Percentiles rank a stretch among this genome's conserved stretches.
Conservation (phyloP, 768 basidiomycete species). For the Trichaptum fuscoviolaceum region DNA sequence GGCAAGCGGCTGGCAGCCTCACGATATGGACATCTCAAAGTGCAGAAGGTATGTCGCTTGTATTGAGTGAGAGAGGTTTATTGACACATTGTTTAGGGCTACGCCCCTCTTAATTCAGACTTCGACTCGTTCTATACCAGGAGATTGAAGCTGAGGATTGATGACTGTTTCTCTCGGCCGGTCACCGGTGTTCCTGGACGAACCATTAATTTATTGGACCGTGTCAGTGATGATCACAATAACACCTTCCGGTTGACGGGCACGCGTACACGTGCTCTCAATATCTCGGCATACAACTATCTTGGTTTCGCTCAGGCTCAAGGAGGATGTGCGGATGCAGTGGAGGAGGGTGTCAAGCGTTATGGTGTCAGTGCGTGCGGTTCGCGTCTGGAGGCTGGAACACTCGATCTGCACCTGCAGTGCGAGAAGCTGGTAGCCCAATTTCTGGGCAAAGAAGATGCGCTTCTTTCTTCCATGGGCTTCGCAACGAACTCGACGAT, state of each 20-base stretch:
- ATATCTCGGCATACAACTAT: constrained; percentile 98
- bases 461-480: constrained; percentile 92
- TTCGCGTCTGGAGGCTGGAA: constrained; percentile 77
- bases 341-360: constrained; percentile 72
- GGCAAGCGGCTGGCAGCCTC: constrained; percentile 75
- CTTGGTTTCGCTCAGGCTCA: constrained; percentile 94
- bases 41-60: constrained; percentile 61
- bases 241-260: constrained; percentile 74
- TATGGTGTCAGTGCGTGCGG: constrained; percentile 81
- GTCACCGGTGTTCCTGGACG: constrained; percentile 94
- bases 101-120: constrained; percentile 94
- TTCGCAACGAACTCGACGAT: constrained; percentile 93
- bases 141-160: constrained; percentile 88
- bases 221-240: constrained; percentile 78
- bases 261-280: constrained; percentile 79
- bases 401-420: constrained; percentile 74
- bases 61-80: constrained; percentile 10
- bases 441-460: constrained; percentile 87
- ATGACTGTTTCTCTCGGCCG: constrained; percentile 92
- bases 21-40: constrained; percentile 77
- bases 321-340: constrained; percentile 93
- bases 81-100: constrained; percentile 55
- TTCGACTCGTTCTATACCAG: constrained; percentile 99
- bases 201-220: constrained; percentile 82
- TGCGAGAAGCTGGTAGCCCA: constrained; percentile 84